Conservation (phyloP, 2,329 filamentous ascomycete species). For the Dissoconium aciculare region DNA sequence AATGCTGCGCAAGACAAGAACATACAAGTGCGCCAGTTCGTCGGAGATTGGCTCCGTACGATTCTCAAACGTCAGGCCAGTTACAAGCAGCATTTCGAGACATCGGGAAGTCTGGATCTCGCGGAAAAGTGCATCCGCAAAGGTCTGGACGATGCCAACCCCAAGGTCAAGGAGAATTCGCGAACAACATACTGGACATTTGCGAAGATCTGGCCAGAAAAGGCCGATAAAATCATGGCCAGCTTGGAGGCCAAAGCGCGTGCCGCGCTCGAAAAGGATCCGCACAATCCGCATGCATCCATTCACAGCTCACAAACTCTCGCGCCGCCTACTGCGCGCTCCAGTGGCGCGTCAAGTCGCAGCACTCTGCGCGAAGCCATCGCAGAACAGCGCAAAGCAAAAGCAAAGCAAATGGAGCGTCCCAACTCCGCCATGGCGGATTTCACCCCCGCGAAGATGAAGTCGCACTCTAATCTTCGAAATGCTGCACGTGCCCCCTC, state of each 20-base stretch:
- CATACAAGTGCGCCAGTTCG: slow-evolving; percentile 66
- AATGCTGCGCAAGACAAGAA: slow-evolving; percentile 84
- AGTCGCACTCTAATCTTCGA: slow-evolving; percentile 12
- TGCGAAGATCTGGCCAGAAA: slow-evolving; percentile 58
- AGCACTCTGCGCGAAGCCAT: slow-evolving; percentile 66
- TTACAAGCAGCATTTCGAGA: slow-evolving; percentile 72
- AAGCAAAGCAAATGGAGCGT: slow-evolving; percentile 35
- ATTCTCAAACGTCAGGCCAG: slow-evolving; percentile 60
- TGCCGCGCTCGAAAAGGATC: slow-evolving; percentile 65
- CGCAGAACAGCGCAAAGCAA: slow-evolving; percentile 54
- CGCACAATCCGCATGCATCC: slow-evolving; percentile 56
- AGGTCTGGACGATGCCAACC: slow-evolving; percentile 77
- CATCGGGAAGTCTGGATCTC: slow-evolving; percentile 65
- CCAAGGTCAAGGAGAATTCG: slow-evolving; percentile 74
- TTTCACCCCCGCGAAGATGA: slow-evolving; percentile 34
- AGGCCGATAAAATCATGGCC: slow-evolving; percentile 63
- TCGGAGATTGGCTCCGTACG: slow-evolving; percentile 69
- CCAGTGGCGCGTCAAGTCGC: slow-evolving; percentile 33
- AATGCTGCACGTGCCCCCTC: slow-evolving; percentile 16
- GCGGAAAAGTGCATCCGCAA: slow-evolving; percentile 83
- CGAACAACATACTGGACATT: slow-evolving; percentile 79
- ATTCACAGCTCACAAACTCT: slow-evolving; percentile 34
- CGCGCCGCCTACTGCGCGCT: slow-evolving; percentile 14
- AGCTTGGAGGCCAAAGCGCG: slow-evolving; percentile 65
- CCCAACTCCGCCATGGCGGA: slow-evolving; percentile 44